Percentiles rank a stretch among this genome's conserved stretches.
Evolutionary conservation across 73 alveolate species (phyloP).

Genomic region (Tetrahymena thermophila): DNA sequence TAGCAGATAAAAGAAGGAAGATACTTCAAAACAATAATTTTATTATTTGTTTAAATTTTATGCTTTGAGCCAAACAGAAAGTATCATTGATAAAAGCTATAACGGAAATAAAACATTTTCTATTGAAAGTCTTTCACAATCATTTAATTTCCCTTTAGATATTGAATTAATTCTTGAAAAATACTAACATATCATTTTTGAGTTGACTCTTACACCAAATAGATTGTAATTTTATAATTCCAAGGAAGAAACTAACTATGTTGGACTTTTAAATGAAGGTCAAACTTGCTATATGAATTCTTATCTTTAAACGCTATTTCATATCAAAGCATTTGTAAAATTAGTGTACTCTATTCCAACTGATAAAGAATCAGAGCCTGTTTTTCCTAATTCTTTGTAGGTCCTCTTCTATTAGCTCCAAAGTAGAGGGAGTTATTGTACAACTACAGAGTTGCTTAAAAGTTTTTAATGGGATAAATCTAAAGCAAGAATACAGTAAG

Average conservation of each 20-base stretch:
- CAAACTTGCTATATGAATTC: neutral
- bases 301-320: neutral
- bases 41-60: neutral
- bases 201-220: neutral
- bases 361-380: neutral
- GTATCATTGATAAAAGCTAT: neutral
- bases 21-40: neutral
- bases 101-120: neutral
- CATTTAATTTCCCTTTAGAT: neutral
- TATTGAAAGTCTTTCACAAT: neutral
- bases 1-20: neutral
- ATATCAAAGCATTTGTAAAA: neutral
- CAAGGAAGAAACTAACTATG: neutral
- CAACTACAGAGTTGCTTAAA: neutral
- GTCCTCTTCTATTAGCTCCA: neutral
- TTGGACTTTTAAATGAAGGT: neutral
- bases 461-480: neutral
- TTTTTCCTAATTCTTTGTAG: neutral
- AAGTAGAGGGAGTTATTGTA: neutral
- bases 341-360: neutral
- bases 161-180: neutral
- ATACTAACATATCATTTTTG: neutral
- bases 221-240: neutral
- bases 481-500: neutral
- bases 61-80: neutral